Evolutionary conservation across 2,329 filamentous ascomycete species (phyloP), one percentile per base, ranked within the genome.

Genomic region (Xylaria multiplex): DNA sequence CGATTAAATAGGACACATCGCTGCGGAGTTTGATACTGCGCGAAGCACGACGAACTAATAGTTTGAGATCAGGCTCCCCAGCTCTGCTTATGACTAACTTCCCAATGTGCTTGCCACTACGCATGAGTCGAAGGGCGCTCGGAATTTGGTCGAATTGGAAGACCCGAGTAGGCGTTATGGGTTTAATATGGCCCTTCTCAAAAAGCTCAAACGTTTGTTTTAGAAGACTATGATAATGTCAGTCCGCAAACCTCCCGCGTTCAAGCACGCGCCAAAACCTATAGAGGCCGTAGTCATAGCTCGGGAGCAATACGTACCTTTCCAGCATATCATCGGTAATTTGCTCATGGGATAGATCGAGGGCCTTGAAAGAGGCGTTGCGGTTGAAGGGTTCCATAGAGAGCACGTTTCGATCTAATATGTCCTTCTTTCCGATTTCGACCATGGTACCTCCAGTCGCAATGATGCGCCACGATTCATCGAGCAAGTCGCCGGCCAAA

Each of bases 71-170:
- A n/a, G 69, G 22, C 1, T 60, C 45, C 3, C 60, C 62, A 45
- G 68, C 69, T 16, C 24, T 30, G 9, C 69, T 65, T 11, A 81
- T 66, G 9, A 81, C 77, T 2, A 81, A 67, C 69, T 81, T 82
- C 11, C 81, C 80, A 2, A 77, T 76, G 53, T 81, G 62, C 8
- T 57, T 56, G 2, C 62, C 62, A 37, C 49, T 27, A 4, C 57
- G 56, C 16, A 65, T 46, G 1, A 60, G 24, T 27, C 56, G 16
- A 13, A 65, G 16, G 1, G 56, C 62, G 6, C 4, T 13, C 2
- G 55, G 54, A 13, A 54, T 46, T 2, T 64, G 14, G 14, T 27
- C 16, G n/a, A 64, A 64, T 9, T 37, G 9, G 40, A 59, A 64
- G 6, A 14, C 24, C 4, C 9, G 30, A 40, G n/a, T 58, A 1